Conservation (phyloP, 768 basidiomycete genomes). For the Cyclocybe aegerita region DNA sequence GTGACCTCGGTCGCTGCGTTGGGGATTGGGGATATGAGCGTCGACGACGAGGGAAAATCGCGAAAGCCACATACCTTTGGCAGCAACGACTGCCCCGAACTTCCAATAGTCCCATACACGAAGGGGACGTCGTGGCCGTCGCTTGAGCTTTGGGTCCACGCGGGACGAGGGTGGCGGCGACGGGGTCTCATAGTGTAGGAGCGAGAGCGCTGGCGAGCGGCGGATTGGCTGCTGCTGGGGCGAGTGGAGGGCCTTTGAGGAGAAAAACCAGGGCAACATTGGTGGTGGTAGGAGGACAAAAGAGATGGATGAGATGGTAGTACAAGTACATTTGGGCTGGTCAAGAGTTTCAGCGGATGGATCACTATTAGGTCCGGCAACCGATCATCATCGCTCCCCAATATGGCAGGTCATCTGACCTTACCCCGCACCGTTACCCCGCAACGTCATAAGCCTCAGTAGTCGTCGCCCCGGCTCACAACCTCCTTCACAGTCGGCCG, state of each 20-base stretch:
- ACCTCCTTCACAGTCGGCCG: constrained; percentile 86
- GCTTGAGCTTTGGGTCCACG: constrained; percentile 66
- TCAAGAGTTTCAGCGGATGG: constrained; percentile 23
- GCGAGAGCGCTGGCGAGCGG: constrained; percentile 27
- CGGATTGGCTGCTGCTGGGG: constrained; percentile 21
- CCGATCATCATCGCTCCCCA: constrained; percentile 9
- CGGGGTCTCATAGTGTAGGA: constrained; percentile 63
- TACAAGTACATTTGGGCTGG: constrained; percentile 20
- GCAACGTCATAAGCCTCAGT: constrained; percentile 38
- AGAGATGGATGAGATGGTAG: constrained; percentile 10
- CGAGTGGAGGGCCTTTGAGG: constrained; percentile 12
- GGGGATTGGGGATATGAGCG: not conserved
- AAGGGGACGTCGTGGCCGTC: constrained; percentile 51
- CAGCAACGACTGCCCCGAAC: constrained; percentile 61
- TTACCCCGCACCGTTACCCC: constrained; percentile 19
- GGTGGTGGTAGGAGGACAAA: constrained; percentile 10
- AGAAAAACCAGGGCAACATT: constrained; percentile 25
- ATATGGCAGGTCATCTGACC: constrained; percentile 22
- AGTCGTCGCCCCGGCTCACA: constrained; percentile 83
- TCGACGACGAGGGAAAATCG: constrained; percentile 1
- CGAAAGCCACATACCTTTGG: constrained; percentile 53
- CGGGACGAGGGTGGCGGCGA: constrained; percentile 73
- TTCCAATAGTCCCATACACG: constrained; percentile 73
- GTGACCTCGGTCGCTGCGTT: constrained; percentile 46
- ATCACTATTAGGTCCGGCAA: constrained; percentile 13